Evolutionary conservation across 2,329 filamentous ascomycete genomes (phyloP), one percentile per base, ranked within the genome.

Genomic region (Alternaria conjuncta): DNA sequence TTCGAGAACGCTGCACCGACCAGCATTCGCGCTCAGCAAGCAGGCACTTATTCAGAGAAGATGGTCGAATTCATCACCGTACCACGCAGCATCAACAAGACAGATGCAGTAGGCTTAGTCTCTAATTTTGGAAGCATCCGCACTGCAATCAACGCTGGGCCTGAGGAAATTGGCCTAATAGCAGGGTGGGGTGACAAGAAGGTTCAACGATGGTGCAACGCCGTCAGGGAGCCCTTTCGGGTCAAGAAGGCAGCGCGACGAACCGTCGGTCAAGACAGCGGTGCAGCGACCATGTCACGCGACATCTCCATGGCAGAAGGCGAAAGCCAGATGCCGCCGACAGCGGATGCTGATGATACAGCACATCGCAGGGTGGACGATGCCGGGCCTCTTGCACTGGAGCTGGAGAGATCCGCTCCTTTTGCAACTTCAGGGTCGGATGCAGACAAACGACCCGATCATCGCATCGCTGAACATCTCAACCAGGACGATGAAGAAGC

Each of bases 171-270:
- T 36, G 88, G 89, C 13, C 83, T 92, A 66, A 89, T 99, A n/a
- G 87, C 90, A 28, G 96, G 96, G 1, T 99, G 94, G 94, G 96
- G 96, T 32, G 93, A 96, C 80, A 94, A 93, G 82, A 99, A 99
- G 81, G 93, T 97, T 21, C 91, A 92, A 79, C 88, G 89, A 61
- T 98, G 95, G 95, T 90, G 87, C 70, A 87, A 85, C 60, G 91
- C 92, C 10, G 91, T 97, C 2, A 88, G 93, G 63, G 94, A 97
- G 80, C 93, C 93, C 0, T 97, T 98, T 72, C 84, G 93, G 61
- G 88, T 91, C 6, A 88, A 89, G 71, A 91, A 90, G 73, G 87
- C 92, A 2, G 87, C 86, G n/a, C 92, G 83, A 68, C 78, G 84
- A 43, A 83, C 80, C n/a, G 67, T 84, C 13, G 73, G 66, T 43